Evolutionary conservation across 768 basidiomycete genomes (phyloP), one percentile per base, ranked within the genome.

Genomic region (Cantharellus cinnabarinus): DNA sequence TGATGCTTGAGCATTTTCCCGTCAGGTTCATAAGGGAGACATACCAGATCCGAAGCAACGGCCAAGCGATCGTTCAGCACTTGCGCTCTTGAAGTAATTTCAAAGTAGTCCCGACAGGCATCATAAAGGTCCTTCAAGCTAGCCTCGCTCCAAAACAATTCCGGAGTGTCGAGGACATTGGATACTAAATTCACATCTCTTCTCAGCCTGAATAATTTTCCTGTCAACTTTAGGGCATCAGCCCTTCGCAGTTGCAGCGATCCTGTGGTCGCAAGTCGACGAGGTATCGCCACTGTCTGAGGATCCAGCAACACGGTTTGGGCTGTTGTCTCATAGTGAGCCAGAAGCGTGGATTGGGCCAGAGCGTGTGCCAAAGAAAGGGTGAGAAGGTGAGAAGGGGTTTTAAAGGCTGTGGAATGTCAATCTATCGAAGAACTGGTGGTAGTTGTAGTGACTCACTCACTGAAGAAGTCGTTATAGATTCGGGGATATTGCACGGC

Each of bases 391-490:
- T 89, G 88, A 0, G 90, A 93, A 35, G 82, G 84, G 0, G 87
- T 85, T 72, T 91, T 93, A 67, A 95, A 83, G 2, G 93, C 90
- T 93, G 63, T 3, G 34, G 15, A 54, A 48, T 4, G 37, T 29
- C 38, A 37, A 54, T 10, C 20, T 29, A 37, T 10, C 7, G 35
- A 37, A 37, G 52, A 10, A 10, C 35, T 1, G 10, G 35, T 37
- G 7, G 35, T 7, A 10, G 52, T 7, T 54, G 35, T 37, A 10
- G 37, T 5, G 2, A 2, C 20, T 5, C 2, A 75, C 84, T 64
- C 66, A 91, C 90, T 91, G 71, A 93, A 94, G 71, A 93, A 88
- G 69, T 94, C 91, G 62, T 97, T 94, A 72, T 88, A 95, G 63
- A 97, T 91, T 52, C 91, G 79, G 14, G 91, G 93, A 65, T 84